Base-by-base conservation (phyloP, 202 grass and related monocot species). In the Cymbopogon flexuosus region DNA sequence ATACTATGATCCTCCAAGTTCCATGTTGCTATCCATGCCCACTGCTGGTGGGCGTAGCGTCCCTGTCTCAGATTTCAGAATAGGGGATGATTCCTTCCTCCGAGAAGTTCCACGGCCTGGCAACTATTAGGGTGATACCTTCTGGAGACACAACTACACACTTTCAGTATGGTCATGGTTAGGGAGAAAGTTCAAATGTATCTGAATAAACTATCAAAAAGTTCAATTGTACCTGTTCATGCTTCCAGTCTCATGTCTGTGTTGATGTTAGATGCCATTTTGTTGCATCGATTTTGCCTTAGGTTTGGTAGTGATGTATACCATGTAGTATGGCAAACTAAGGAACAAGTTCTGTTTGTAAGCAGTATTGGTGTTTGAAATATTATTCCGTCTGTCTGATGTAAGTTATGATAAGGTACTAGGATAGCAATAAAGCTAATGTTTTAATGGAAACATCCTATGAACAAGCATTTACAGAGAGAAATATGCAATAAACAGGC, bases 141-240 rank as follows among this genome's bases (percentile, higher is more conserved):
- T 34, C 73, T 62, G 58, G 80, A 79, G 62, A 86, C 34, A 86
- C 35, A n/a, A 83, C 85, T 40, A 72, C 64, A 62, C 65, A 65
- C 59, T 89, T 84, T 45, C 46, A 90, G 43, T 84, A 81, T 54
- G 80, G 82, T 47, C 66, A 60, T 78, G 70, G 87, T 66, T 83
- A 66, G 27, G 27, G 27, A 78, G n/a, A 54, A 65, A 64, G 56
- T 70, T 37, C 21, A 76, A 47, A 68, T 82, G 62, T 90, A 84
- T 68, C 34, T 71, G 70, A 27, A 27, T 27, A 27, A 27, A 27
- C 27, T 27, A 27, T 27, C 27, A 78, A 54, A 54, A 65, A 64
- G 56, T 70, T 37, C 21, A 76, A 47, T 68, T 82, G 62, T 90
- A 84, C 72, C 34, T 71, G 70, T 18, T 70, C 62, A 78, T 85